Base-by-base conservation (phyloP, 2,329 filamentous ascomycete species). In the Neofusicoccum sp. region DNA sequence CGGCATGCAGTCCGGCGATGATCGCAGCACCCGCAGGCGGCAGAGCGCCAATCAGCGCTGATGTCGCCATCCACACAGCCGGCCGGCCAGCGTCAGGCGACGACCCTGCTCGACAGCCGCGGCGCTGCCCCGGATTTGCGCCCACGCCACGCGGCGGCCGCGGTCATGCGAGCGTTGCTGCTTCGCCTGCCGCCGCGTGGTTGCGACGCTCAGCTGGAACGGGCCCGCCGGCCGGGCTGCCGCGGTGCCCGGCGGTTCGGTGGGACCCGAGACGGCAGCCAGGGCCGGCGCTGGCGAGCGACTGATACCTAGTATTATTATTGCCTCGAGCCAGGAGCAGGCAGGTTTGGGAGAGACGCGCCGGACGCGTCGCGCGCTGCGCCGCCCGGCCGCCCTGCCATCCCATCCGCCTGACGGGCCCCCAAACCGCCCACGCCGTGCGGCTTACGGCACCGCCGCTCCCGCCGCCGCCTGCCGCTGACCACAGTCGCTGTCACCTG, bases 21-120 rank as follows among this genome's bases (percentile, higher is more conserved):
- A 41, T 44, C 39, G 54, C 54, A n/a, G 12, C 41, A 41, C 54
- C 45, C 44, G 36, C 37, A 39, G 36, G 11, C 39, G 41, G 54
- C 54, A 58, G 54, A 58, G 44, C 54, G 36, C 54, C 54, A 58
- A 58, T 58, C 54, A 58, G 54, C 54, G 44, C 54, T 9, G 54
- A 29, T 58, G 29, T 39, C 29, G 54, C 54, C 31, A 58, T 58
- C 39, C 41, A 45, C 31, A 8, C 29, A 36, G 39, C 14, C 29
- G 29, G n/a, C 8, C 39, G 39, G 39, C 39, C 54, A 34, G 29
- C 44, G 54, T 58, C 54, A 58, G 8, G 54, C 54, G 54, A 45
- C 54, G 54, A 44, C n/a, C 41, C 52, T 44, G 52, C 8, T n/a
- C 28, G 4, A 14, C 4, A 33, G 28, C 48, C 48, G 9, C 34